Evolutionary conservation across 805 yeast genomes (phyloP).

Genomic region (Wickerhamomyces kurtzmanii): DNA sequence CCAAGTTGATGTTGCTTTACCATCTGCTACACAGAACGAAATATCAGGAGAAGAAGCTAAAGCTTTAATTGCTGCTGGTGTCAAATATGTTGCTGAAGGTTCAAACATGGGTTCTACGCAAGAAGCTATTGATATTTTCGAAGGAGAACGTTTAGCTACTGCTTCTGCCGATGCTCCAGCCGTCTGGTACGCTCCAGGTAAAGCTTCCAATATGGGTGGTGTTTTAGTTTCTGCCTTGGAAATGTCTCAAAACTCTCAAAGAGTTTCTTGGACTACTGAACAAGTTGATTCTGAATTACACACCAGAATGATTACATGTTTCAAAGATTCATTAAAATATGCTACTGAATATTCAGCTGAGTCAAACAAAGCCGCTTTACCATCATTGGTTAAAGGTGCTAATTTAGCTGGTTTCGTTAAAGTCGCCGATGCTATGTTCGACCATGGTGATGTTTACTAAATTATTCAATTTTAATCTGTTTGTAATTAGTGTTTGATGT

Average conservation of each 20-base stretch:
- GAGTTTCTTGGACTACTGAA: conserved; percentile 84
- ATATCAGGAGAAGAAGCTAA: conserved; percentile 95
- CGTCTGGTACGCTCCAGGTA: conserved; percentile 99
- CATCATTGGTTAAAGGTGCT: conserved; percentile 97
- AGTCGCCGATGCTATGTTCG: conserved; percentile 98
- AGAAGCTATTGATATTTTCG: conserved; percentile 93
- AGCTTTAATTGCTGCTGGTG: conserved; percentile 87
- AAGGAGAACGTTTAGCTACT: conserved; percentile 56
- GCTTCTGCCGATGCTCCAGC: conserved; percentile 32
- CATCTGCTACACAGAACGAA: conserved; percentile 98
- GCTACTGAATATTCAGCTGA: conserved; percentile 74
- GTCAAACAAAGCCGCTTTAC: conserved; percentile 55
- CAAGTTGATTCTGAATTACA: conserved; percentile 88
- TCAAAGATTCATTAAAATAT: conserved; percentile 85
- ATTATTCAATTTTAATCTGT: too few species aligned
- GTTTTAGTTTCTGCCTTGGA: conserved; percentile 97
- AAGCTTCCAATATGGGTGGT: conserved; percentile 99
- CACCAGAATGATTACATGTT: conserved; percentile 88
- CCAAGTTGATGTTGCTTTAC: conserved; percentile 89
- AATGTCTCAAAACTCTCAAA: conserved; percentile 99
- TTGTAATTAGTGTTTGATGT: too few species aligned
- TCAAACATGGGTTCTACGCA: conserved; percentile 99
- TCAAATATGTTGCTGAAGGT: conserved; percentile 94
- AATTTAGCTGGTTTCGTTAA: conserved; percentile 98
- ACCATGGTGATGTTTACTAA: conserved; percentile 73